Evolutionary conservation across 805 yeast genomes (phyloP).

Genomic region (Candida germanica): DNA sequence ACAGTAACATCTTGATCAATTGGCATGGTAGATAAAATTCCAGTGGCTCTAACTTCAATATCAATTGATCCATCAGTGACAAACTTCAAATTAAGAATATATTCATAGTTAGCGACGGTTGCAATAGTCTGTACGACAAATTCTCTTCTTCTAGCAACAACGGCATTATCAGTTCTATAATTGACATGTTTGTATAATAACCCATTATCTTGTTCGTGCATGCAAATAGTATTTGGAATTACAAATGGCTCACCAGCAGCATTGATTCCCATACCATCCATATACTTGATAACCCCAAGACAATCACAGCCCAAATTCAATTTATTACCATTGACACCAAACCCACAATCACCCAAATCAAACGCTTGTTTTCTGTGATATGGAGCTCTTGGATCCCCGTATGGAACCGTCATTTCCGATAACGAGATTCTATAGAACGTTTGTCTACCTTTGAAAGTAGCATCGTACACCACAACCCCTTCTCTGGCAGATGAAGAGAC

Average conservation of each 20-base stretch:
- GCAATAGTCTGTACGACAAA: constrained; percentile 78
- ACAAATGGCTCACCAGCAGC: constrained; percentile 60
- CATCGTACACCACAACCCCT: constrained; percentile 74
- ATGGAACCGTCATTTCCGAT: constrained; percentile 86
- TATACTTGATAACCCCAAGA: constrained; percentile 72
- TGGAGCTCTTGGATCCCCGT: constrained; percentile 79
- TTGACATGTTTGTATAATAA: constrained; percentile 75
- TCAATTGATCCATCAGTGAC: constrained; percentile 77
- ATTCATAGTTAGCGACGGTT: constrained; percentile 83
- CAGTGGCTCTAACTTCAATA: constrained; percentile 81
- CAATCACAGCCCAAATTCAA: constrained; percentile 78
- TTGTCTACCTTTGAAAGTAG: constrained; percentile 72
- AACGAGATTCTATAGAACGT: constrained; percentile 68
- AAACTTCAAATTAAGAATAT: constrained; percentile 66
- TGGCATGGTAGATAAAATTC: constrained; percentile 82
- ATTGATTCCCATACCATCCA: constrained; percentile 58
- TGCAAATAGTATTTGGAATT: constrained; percentile 68
- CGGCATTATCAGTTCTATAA: constrained; percentile 69
- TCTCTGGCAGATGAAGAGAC: constrained; percentile 71
- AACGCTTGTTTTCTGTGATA: constrained; percentile 85
- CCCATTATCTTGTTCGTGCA: constrained; percentile 81
- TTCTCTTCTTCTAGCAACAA: constrained; percentile 74
- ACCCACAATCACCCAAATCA: constrained; percentile 83
- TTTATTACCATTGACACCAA: constrained; percentile 69
- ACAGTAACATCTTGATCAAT: constrained; percentile 65